A percentile compares a stretch with the other conserved stretches of the same genome.
Conservation (phyloP, 2,329 filamentous ascomycete genomes). For the Rhynchosporium agropyri region DNA sequence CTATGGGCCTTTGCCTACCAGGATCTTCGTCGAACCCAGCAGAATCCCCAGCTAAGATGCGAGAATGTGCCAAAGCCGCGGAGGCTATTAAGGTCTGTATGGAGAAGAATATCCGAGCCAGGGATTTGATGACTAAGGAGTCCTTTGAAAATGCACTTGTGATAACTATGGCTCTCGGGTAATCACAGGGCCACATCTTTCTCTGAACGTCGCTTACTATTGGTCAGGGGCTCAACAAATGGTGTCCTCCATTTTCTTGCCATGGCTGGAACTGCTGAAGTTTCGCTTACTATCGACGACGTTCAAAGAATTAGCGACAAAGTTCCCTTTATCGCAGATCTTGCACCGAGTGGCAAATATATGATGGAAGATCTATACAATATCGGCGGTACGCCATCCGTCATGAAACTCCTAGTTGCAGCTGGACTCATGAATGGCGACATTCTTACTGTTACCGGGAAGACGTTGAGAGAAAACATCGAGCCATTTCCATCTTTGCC, state of each 20-base stretch:
- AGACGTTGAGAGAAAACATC: slow-evolving; percentile 81
- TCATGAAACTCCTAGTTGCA: slow-evolving; percentile 83
- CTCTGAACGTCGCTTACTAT: slow-evolving; percentile 13
- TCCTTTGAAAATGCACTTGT: slow-evolving; percentile 74
- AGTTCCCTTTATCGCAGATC: slow-evolving; percentile 71
- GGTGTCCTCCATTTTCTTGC: slow-evolving; percentile 72
- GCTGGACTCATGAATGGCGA: slow-evolving; percentile 74
- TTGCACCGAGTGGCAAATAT: slow-evolving; percentile 78
- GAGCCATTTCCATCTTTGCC: slow-evolving; percentile 75
- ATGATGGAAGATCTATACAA: slow-evolving; percentile 88
- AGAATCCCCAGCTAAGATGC: slow-evolving; percentile 68
- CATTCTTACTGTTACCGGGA: slow-evolving; percentile 81
- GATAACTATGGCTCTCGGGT: slow-evolving; percentile 71
- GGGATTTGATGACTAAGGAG: slow-evolving; percentile 68
- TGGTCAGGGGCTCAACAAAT: slow-evolving; percentile 62
- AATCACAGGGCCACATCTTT: background rate
- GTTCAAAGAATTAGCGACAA: slow-evolving; percentile 71
- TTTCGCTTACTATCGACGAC: slow-evolving; percentile 67
- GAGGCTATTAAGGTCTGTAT: slow-evolving; percentile 69
- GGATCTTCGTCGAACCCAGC: slow-evolving; percentile 72
- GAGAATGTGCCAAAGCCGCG: slow-evolving; percentile 69
- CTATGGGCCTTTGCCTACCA: slow-evolving; percentile 69
- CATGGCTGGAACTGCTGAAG: slow-evolving; percentile 70
- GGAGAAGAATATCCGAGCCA: slow-evolving; percentile 69
- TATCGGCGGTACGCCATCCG: slow-evolving; percentile 81